A percentile compares a stretch with the other conserved stretches of the same genome.
Conservation (phyloP, 148 eudicot genomes). For the Camellia granthamiana region DNA sequence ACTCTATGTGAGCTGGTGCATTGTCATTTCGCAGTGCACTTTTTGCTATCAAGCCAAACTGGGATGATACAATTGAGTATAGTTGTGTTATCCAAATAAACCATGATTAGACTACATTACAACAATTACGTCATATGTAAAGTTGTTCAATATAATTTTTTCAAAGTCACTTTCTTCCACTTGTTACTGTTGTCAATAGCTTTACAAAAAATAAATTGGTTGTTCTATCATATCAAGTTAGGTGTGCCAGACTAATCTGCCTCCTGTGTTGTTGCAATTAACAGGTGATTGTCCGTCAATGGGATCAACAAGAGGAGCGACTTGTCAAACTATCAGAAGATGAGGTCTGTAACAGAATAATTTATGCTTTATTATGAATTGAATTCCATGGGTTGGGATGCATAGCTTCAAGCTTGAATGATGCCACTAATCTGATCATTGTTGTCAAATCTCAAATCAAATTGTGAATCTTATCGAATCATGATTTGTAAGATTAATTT, state of each 20-base stretch:
- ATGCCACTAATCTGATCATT: neutral
- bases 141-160: neutral
- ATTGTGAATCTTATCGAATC: no score
- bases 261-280: conserved; percentile 21
- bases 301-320: conserved; percentile 75
- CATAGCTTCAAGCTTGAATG: neutral
- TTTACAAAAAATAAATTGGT: neutral
- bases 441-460: no score
- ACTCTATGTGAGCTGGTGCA: neutral
- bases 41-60: neutral
- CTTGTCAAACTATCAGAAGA: conserved; percentile 66
- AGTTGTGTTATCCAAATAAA: neutral
- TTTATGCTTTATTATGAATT: no score
- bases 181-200: neutral
- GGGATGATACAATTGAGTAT: neutral
- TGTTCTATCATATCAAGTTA: neutral
- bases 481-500: no score
- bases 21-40: neutral
- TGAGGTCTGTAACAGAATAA: conserved; percentile 46
- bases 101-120: neutral
- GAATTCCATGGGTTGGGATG: neutral
- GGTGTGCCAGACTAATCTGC: conserved; percentile 6
- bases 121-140: neutral
- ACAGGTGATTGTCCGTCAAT: conserved; percentile 80
- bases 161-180: neutral